phyloP scores from a whole-genome alignment of 495 filamentous ascomycete species.

The Evernia prunastri region DNA sequence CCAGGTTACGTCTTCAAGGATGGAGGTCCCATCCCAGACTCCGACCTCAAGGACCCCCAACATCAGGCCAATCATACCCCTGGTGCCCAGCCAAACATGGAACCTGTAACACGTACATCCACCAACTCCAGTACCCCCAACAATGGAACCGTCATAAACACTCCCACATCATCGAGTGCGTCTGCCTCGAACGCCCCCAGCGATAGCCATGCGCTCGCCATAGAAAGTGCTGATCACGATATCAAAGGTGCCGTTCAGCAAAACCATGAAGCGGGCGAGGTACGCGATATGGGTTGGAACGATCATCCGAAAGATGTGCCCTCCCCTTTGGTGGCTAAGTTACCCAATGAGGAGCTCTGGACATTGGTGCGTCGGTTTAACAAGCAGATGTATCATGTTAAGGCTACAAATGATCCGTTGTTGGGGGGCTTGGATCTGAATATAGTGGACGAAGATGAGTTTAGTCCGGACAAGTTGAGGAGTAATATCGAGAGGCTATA shows the following conservation, averaged over 20 bases:
- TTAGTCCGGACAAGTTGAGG: conserved; percentile 79
- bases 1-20: conserved; percentile 30
- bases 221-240: conserved; percentile 35
- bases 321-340: conserved; percentile 58
- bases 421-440: conserved; percentile 68
- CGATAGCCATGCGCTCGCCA: conserved; percentile 44
- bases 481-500: conserved; percentile 78
- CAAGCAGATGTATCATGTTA: conserved; percentile 90
- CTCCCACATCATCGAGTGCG: conserved; percentile 25
- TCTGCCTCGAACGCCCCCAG: conserved; percentile 31
- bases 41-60: conserved; percentile 25
- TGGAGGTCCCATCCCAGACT: conserved; percentile 28
- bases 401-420: conserved; percentile 51
- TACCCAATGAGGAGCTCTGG: conserved; percentile 84
- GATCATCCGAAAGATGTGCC: conserved; percentile 51
- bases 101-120: conserved; percentile 15
- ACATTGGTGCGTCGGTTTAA: conserved; percentile 74
- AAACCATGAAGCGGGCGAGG: conserved; percentile 40
- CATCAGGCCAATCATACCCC: conserved; percentile 10
- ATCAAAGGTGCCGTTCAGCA: conserved; percentile 46
- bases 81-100: conserved; percentile 10
- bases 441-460: conserved; percentile 74
- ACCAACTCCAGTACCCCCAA: conserved; percentile 12
- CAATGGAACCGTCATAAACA: conserved; percentile 18
- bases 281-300: conserved; percentile 70